Base-by-base conservation (phyloP, 2,329 filamentous ascomycete species). In the Alternaria conjuncta region DNA sequence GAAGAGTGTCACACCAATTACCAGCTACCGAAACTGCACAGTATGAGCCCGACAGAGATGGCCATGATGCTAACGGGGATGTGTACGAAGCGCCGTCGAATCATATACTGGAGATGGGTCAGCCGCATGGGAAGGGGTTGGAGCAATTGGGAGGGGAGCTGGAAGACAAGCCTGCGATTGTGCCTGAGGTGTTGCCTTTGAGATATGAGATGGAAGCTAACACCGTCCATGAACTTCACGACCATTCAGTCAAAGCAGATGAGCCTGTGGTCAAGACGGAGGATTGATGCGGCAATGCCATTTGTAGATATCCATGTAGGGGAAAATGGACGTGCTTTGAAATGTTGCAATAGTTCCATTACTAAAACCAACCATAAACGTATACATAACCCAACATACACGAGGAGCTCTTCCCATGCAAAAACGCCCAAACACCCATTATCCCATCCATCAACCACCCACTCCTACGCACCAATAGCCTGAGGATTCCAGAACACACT, bases 401-500 rank as follows among this genome's bases (percentile, higher is more conserved):
- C 1, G 49, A 23, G 49, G 49, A 53, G 49, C 49, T 53, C 49
- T 53, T 53, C 49, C 20, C 49, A 51, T 51, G 28, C 15, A 7
- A 36, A 32, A 36, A 51, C 49, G 28, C 49, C 49, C 15, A 11
- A 51, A 51, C 49, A 51, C 49, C 49, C 1, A 15, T 15, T 3
- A 10, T 3, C 4, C 26, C 26, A 30, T 15, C 36, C 36, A 43
- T 10, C 15, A 7, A 51, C 5, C 15, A 23, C 23, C n/a, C 46
- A 21, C 7, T 13, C 8, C 30, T 47, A 76, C 20, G 69, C 71
- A 13, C 74, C 75, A 57, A 81, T 76, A 53, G 78, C 75, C 68
- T 79, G 78, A 10, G 79, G 79, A 55, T 80, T 75, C 79, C 78
- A 80, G 55, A 79, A 81, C 12, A 79, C 73, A 4, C 43, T 66